Evolutionary conservation across 179 eudicot genomes (phyloP), one percentile per base, ranked within the genome.

Genomic region (Vitellaria paradoxa): DNA sequence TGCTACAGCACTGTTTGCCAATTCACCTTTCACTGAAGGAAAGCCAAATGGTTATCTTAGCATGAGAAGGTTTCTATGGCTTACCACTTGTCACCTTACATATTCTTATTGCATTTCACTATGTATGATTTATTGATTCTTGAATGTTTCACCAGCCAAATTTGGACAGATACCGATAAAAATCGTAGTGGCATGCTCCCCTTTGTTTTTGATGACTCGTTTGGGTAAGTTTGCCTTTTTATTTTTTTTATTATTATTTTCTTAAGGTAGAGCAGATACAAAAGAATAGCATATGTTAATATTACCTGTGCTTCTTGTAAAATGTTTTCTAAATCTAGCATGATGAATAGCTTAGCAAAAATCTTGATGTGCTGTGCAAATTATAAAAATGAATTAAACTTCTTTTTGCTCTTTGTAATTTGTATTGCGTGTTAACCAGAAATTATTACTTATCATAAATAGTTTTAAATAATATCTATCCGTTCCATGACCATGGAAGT

Each of bases 11-110:
- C 83, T 96, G 57, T 96, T 96, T 89, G 97, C 99, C 20, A 96
- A 96, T 87, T 96, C 99, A 14, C 99, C 99, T 81, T 96, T 96
- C 84, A 94, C 86, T 67, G 99, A 96, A 88, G 99, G 97, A 79
- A 94, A 89, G 78, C 98, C 97, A 23, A 96, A 94, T 84, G 99
- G 94, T 81, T 96, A 87, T 84, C 93, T 96, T 77, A 92, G 99
- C 83, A 92, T 85, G 98, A 89, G 99, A 87, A 94, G 98, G 99
- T 94, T 76, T 59, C 61, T 65, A 55, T 60, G 11, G 56, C 7
- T 79, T 69, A 30, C 70, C 74, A 55, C 6, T 55, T 17, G 64
- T 80, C 42, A 8, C 46, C 45, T 70, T 40, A 12, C 24, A 15
- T 9, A 47, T 52, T 55, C 9, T 37, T 17, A 26, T 45, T 14